Evolutionary conservation across 495 filamentous ascomycete species (phyloP), one percentile per base, ranked within the genome.

Genomic region (Lichina pygmaea): DNA sequence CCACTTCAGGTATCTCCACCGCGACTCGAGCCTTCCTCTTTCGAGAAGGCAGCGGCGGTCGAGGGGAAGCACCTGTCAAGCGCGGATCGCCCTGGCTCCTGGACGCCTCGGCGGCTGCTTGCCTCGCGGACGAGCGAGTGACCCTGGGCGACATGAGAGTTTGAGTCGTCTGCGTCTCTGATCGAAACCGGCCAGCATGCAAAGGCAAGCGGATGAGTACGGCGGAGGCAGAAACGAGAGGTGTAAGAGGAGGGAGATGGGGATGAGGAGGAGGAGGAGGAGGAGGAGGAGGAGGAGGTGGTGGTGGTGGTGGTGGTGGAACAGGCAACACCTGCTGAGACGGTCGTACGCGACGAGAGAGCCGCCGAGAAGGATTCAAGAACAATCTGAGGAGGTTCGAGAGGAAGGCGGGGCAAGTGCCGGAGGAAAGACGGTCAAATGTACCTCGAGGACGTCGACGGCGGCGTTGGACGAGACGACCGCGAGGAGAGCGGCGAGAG

Each of bases 111-210:
- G 77, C 77, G 59, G 77, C 24, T 24, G 24, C 77, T 67, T 73
- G 68, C 66, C 77, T 77, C 60, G 79, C 73, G 53, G 79, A 71
- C 52, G 79, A 81, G 59, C 79, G 73, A 63, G 79, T 84, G 48
- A 77, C 69, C 73, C 80, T 86, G 71, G 70, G 58, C 68, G 78
- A 78, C 79, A 83, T 84, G 73, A 81, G 79, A 64, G 63, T 54
- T 42, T 55, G 50, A 49, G 36, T 34, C 42, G 13, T 33, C 31
- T 31, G 36, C 24, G 2, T 24, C 24, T 24, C 31, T 34, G 33
- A 48, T 45, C 48, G 36, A 49, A 13, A 41, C 24, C 34, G 34
- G 38, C 41, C 36, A 47, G 41, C 31, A 39, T 47, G 36, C 15
- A 39, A 47, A 15, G 45, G 30, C 11, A 3, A 12, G 42, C 34